Base-by-base conservation (phyloP, 176 grass and related monocot species). In the Pontederia paniculata region DNA sequence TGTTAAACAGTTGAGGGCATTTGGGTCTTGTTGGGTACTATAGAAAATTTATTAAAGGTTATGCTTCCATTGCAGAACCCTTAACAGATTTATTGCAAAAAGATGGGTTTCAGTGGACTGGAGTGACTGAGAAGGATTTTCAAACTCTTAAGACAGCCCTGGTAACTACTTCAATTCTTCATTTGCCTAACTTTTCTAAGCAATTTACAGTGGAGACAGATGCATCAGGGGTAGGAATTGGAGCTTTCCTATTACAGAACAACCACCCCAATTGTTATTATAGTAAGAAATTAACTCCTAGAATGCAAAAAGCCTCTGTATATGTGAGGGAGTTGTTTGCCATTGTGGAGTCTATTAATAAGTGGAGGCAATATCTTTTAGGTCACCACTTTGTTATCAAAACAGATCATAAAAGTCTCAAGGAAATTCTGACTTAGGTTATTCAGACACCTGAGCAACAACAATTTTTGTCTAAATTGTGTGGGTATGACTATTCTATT, bases 321-420 rank as follows among this genome's bases (percentile, higher is more conserved):
- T 63, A 63, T 50, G 37, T 20, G 9, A 50, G 25, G 23, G 63
- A 67, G 18, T 50, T 67, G 17, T 12, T 67, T 9, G 63, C 63
- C 0, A 23, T 67, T 8, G 11, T 51, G 25, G 25, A 31, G 5
- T 31, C 25, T 2, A 5, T 5, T 31, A 31, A 5, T 2, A 31
- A 31, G 5, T 31, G 25, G 25, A 31, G 25, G 5, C 25, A 31
- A 31, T 31, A 31, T 31, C 5, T 31, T 2, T 5, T 31, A 2
- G 25, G 25, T 31, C 25, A 31, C 5, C 25, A 31, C 5, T 31
- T 31, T 31, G 25, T 31, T 31, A 31, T 31, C 25, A 31, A 5
- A 5, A 31, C 25, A 31, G 25, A 31, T 31, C 25, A 31, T 5
- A 31, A 31, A 5, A 31, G 25, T 31, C 25, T 31, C 5, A 31